Percentiles rank a stretch among this genome's conserved stretches.
Evolutionary conservation across 257 asterid genomes (phyloP).

Genomic region (Salvia rosmarinus): DNA sequence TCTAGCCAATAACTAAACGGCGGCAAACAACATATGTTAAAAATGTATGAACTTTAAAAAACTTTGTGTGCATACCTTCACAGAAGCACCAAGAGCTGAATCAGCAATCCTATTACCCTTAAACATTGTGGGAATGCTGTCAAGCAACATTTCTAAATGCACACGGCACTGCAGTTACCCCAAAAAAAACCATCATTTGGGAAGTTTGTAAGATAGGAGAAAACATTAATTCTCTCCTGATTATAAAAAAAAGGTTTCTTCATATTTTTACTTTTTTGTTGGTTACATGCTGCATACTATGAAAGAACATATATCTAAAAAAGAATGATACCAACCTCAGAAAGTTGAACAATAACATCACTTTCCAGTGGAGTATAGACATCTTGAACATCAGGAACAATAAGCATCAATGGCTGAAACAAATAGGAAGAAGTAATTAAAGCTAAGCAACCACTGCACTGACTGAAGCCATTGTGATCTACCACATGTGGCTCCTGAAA

Average conservation of each 20-base stretch:
- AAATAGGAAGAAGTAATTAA: constrained; percentile 32
- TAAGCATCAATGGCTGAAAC: constrained; percentile 96
- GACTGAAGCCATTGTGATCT: constrained; percentile 17
- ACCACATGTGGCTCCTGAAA: constrained; percentile 23
- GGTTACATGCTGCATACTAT: constrained; percentile 17
- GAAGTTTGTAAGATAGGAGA: not conserved
- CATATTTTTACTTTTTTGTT: not conserved
- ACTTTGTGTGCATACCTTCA: constrained; percentile 57
- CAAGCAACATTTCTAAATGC: constrained; percentile 83
- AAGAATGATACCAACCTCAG: constrained; percentile 69
- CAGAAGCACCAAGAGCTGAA: constrained; percentile 94
- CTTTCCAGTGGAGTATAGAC: constrained; percentile 95
- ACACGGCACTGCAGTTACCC: constrained; percentile 73
- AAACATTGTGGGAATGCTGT: constrained; percentile 89
- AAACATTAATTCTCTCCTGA: constrained; percentile 25
- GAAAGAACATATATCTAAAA: constrained; percentile 23
- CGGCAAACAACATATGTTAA: constrained; percentile 18
- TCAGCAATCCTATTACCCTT: constrained; percentile 79
- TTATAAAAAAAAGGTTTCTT: not conserved
- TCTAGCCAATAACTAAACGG: constrained; percentile 20
- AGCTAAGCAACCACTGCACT: constrained; percentile 25
- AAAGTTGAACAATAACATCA: constrained; percentile 86
- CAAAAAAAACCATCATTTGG: constrained; percentile 18
- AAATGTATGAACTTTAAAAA: not conserved
- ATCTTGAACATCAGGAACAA: constrained; percentile 96